These are phyloP conservation scores for Tetracentron sinense DNA, from an alignment of 164 flowering plant genomes.

Conservation along the genomic window DNA sequence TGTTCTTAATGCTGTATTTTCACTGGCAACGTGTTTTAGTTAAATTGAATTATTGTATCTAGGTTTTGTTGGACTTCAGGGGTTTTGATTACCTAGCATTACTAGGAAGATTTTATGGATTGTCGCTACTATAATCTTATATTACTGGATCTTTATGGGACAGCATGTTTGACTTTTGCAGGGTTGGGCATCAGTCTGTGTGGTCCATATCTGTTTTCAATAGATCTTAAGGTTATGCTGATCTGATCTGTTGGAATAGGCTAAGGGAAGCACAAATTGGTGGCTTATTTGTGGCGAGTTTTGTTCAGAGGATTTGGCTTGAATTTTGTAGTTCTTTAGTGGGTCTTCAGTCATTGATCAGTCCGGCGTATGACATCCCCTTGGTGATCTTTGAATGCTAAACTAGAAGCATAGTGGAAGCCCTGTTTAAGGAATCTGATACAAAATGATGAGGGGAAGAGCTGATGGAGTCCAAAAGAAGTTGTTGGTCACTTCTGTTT, in stretches of 20 bases:
- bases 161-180: conserved; percentile 5
- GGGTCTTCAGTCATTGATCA: conserved; percentile 1
- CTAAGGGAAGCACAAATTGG: background rate
- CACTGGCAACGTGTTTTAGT: background rate
- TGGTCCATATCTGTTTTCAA: background rate
- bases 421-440: conserved; percentile 2
- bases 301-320: background rate
- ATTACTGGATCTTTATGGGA: background rate
- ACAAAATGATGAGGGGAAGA: conserved; percentile 31
- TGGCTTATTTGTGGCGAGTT: background rate
- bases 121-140: conserved; percentile 7
- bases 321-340: background rate
- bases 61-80: background rate
- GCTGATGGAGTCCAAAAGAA: conserved; percentile 51
- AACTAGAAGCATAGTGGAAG: conserved; percentile 3
- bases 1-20: background rate
- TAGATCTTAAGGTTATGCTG: background rate
- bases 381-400: conserved; percentile 4
- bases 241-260: background rate
- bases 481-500: conserved; percentile 48
- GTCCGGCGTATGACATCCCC: background rate
- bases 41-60: no score
- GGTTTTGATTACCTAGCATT: background rate
- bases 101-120: background rate
- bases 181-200: background rate